Evolutionary conservation across 139 green algal genomes (phyloP), one percentile per base, ranked within the genome.

Genomic region (Zygnema cylindricum): DNA sequence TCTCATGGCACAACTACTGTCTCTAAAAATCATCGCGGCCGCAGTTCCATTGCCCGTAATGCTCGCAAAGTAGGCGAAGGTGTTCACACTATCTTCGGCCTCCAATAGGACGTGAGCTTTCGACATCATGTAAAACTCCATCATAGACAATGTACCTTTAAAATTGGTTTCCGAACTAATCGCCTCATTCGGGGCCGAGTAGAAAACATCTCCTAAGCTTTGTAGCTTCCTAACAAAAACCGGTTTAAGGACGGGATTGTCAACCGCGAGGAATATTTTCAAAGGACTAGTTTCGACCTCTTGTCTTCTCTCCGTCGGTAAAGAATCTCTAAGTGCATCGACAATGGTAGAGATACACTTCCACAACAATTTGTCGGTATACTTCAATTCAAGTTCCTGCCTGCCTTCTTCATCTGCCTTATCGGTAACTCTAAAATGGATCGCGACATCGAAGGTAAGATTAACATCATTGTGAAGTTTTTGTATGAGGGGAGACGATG

Each of bases 11-110:
- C 49, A 63, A 16, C 7, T 63, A 7, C 49, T 16, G 49, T 63
- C 16, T 16, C 71, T 7, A 40, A 7, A 11, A 7, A 79, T 16
- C 36, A 54, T 11, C 42, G 81, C 36, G 11, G 77, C 81, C 7
- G 77, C 39, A 41, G 43, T 87, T 30, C 81, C 81, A 69, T 87
- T 87, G 11, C 81, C 81, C 57, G 76, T 55, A 40, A 87, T n/a
- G 30, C 42, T 54, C 2, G 81, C 81, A 78, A 87, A 87, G 55
- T 77, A 78, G 38, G 42, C 75, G 32, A 87, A 87, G 36, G 81
- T 87, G 81, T 54, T 87, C 21, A 87, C 33, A 1, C 77, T 78
- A 32, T 55, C 76, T 41, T 87, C 81, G 2, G 76, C 39, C 32
- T 87, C 81, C 43, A 87, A 33, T 11, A 87, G 42, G 41, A 77